phyloP scores from a whole-genome alignment of 768 basidiomycete species.

The Mycena kentingensis region DNA sequence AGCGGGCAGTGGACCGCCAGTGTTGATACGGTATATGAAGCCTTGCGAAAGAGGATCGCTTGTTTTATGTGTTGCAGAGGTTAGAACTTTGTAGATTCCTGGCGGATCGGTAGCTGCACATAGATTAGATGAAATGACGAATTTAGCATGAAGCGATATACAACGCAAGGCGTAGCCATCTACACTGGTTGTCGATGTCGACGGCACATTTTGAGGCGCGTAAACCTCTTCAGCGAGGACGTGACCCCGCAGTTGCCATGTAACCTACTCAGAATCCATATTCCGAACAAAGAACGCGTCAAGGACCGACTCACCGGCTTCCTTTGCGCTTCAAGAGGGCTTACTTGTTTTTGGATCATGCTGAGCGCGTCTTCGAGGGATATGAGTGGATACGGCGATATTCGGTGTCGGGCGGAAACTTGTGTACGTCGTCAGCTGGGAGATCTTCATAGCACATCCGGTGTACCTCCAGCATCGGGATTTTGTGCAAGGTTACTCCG shows the following conservation, averaged over 20 bases:
- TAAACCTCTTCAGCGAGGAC: constrained; percentile 76
- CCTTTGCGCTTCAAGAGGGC: constrained; percentile 40
- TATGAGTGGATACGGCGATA: constrained; percentile 77
- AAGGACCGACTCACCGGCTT: constrained; percentile 42
- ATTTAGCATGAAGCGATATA: constrained; percentile 32
- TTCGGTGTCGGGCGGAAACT: constrained; percentile 73
- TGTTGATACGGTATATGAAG: constrained; percentile 78
- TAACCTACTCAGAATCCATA: constrained; percentile 48
- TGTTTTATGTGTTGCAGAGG: constrained; percentile 52
- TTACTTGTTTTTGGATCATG: constrained; percentile 52
- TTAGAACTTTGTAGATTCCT: constrained; percentile 69
- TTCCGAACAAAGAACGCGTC: not conserved
- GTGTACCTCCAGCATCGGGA: constrained; percentile 64
- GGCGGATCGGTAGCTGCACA: constrained; percentile 60
- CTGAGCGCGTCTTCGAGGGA: constrained; percentile 65
- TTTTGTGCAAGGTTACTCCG: constrained; percentile 67
- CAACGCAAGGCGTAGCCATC: constrained; percentile 86
- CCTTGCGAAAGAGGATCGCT: constrained; percentile 49
- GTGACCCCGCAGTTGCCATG: constrained; percentile 58
- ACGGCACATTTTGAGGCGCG: constrained; percentile 66
- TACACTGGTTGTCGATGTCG: constrained; percentile 72
- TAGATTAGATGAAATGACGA: not conserved
- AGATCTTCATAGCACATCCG: not conserved
- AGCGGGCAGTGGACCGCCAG: constrained; percentile 76
- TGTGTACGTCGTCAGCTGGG: constrained; percentile 10